phyloP scores from a whole-genome alignment of 352 stramenopile genomes.

The Globisporangium rhizosaccharum region DNA sequence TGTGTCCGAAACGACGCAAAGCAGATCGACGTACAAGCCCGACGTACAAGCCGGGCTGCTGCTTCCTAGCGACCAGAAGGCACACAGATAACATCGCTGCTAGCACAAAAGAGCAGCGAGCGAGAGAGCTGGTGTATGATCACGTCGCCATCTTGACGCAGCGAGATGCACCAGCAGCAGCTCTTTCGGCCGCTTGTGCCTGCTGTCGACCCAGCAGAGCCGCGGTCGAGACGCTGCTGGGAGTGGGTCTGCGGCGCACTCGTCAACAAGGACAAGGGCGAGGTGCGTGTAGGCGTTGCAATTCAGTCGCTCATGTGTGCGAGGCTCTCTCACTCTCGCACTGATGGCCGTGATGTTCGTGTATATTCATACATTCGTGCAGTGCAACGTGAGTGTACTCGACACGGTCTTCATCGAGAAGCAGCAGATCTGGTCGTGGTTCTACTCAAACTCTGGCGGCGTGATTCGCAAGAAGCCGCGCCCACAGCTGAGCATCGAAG shows the following conservation, averaged over 20 bases:
- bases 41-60: too few species aligned
- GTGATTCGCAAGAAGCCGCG: constrained; percentile 57
- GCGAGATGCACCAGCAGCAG: constrained; percentile 14
- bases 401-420: constrained; percentile 74
- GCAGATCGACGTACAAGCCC: too few species aligned
- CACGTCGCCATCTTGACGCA: too few species aligned
- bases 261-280: constrained; percentile 50
- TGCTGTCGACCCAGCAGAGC: constrained; percentile 42
- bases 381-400: constrained; percentile 47
- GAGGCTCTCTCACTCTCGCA: not conserved
- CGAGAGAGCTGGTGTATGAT: too few species aligned
- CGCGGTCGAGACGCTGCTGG: constrained; percentile 48
- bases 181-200: constrained; percentile 55
- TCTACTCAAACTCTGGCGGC: constrained; percentile 43
- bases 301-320: not conserved
- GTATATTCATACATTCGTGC: not conserved
- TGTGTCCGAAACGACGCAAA: too few species aligned
- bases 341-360: not conserved
- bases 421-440: constrained; percentile 79
- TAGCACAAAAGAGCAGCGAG: too few species aligned
- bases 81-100: too few species aligned
- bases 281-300: constrained; percentile 15
- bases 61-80: too few species aligned
- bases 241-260: constrained; percentile 65
- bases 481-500: constrained; percentile 37